Evolutionary conservation across 2,329 filamentous ascomycete species (phyloP).

Genomic region (Claviceps humidiphila): DNA sequence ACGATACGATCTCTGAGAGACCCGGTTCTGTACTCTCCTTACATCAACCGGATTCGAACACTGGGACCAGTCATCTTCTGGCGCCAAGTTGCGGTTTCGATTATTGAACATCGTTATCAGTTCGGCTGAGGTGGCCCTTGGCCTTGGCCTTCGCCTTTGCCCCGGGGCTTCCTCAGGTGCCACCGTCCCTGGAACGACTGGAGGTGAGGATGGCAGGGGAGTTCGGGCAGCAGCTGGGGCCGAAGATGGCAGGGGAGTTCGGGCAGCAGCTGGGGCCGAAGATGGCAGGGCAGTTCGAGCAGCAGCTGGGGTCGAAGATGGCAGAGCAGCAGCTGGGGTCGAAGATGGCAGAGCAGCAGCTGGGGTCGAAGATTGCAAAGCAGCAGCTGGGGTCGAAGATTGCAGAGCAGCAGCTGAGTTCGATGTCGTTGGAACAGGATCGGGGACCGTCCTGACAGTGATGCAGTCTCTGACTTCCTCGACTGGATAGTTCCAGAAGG

Average conservation of each 20-base stretch:
- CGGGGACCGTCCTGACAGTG: neutral
- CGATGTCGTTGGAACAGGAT: conserved; percentile 3
- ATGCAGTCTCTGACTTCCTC: neutral
- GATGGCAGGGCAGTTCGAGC: neutral
- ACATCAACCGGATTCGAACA: conserved; percentile 7
- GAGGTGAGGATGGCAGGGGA: too few species aligned
- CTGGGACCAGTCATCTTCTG: conserved; percentile 9
- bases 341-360: neutral
- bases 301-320: neutral
- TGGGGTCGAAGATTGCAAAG: neutral
- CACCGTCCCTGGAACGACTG: too few species aligned
- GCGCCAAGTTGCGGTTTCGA: conserved; percentile 2
- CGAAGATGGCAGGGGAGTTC: neutral
- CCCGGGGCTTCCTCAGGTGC: too few species aligned
- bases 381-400: neutral
- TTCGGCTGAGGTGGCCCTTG: too few species aligned
- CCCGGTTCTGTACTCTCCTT: conserved; percentile 9
- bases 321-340: neutral
- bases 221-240: neutral
- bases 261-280: neutral
- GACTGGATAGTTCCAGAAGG: conserved; percentile 2
- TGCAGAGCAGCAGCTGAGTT: neutral
- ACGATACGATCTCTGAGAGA: conserved; percentile 15
- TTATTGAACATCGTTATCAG: neutral
- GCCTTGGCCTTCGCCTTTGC: too few species aligned